Evolutionary conservation across 208 protist genomes (phyloP), one percentile per base, ranked within the genome.

Genomic region (Acanthamoeba lenticulata): DNA sequence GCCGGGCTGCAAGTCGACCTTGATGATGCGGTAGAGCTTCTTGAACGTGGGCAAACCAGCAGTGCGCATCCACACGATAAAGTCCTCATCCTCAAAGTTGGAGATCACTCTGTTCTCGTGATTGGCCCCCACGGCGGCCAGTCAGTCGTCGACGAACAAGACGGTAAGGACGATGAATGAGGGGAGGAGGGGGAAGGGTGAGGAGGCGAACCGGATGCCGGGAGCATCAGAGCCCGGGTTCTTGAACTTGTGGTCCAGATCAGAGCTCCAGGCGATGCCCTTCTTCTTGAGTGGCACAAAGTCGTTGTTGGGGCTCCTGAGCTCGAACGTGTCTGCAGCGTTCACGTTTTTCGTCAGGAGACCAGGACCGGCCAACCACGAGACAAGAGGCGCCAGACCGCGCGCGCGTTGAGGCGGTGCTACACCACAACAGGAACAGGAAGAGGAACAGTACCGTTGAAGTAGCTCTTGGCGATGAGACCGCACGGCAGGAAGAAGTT

Each of bases 61-160:
- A 11, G 97, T 97, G 44, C 99, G 97, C 96, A 99, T 99, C 99
- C 99, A 99, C 67, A 99, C 99, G 93, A 99, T 99, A 47, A 99
- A 98, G 95, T 99, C 98, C 94, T 99, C 98, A 97, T 99, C 98
- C 57, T 95, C 69, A 62, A 96, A 95, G 40, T 96, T 44, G 65
- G 89, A 65, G 49, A 90, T 90, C 13, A 90, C 52, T 83, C 72
- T 83, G 72, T 60, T 11, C 52, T 11, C 11, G 9, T 15, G 44
- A n/a, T n/a, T n/a, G n/a, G n/a, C n/a, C n/a, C n/a, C n/a, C n/a
- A n/a, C n/a, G n/a, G n/a, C n/a, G n/a, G n/a, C n/a, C n/a, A n/a
- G n/a, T n/a, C n/a, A n/a, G n/a, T n/a, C n/a, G 32, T 1, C 2
- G 27, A 79, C 38, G 21, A 17, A 17, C 17, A 69, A 27, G 6